A percentile compares a stretch with the other conserved stretches of the same genome.
These are phyloP conservation scores for Pisolithus thermaeus DNA, from an alignment of 1,284 basidiomycete genomes.

Conservation along the genomic window DNA sequence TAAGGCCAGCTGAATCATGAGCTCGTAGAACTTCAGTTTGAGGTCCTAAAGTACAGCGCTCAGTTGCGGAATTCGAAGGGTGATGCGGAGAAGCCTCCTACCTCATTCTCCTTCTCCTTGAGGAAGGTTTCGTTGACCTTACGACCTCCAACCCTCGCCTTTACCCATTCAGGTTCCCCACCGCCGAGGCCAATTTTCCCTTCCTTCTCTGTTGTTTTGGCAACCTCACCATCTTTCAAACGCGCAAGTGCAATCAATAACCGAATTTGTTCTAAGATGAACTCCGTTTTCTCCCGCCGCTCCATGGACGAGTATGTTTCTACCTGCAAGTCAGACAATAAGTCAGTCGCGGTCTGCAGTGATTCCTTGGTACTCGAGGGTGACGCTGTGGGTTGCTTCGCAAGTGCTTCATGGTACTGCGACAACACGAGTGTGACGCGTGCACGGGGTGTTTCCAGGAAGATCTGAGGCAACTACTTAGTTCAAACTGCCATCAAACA, in stretches of 20 bases:
- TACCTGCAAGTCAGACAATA: slow-evolving; percentile 93
- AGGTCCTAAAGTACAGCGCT: slow-evolving; percentile 59
- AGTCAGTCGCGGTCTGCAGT: slow-evolving; percentile 78
- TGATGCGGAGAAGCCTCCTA: slow-evolving; percentile 25
- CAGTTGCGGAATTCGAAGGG: slow-evolving; percentile 5
- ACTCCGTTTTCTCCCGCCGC: slow-evolving; percentile 95
- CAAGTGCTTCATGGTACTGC: slow-evolving; percentile 74
- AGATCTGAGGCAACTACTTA: slow-evolving; percentile 59
- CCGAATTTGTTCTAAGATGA: slow-evolving; percentile 98
- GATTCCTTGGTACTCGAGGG: slow-evolving; percentile 54
- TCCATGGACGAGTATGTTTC: slow-evolving; percentile 99
- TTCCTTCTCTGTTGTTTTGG: slow-evolving; percentile 46
- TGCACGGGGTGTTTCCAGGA: slow-evolving; percentile 94
- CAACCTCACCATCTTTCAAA: slow-evolving; percentile 57
- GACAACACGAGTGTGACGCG: slow-evolving; percentile 86
- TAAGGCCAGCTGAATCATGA: slow-evolving; percentile 94
- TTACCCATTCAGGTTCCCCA: slow-evolving; percentile 85
- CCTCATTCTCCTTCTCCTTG: slow-evolving; percentile 85
- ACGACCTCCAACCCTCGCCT: slow-evolving; percentile 85
- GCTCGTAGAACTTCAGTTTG: slow-evolving; percentile 92
- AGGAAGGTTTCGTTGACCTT: slow-evolving; percentile 95
- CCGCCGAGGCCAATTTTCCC: slow-evolving; percentile 57
- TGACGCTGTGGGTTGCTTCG: slow-evolving; percentile 36
- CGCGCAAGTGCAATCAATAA: slow-evolving; percentile 70
- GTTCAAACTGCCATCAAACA: not conserved